phyloP scores from a whole-genome alignment of 208 protist species.

The Leishmania martiniquensis region DNA sequence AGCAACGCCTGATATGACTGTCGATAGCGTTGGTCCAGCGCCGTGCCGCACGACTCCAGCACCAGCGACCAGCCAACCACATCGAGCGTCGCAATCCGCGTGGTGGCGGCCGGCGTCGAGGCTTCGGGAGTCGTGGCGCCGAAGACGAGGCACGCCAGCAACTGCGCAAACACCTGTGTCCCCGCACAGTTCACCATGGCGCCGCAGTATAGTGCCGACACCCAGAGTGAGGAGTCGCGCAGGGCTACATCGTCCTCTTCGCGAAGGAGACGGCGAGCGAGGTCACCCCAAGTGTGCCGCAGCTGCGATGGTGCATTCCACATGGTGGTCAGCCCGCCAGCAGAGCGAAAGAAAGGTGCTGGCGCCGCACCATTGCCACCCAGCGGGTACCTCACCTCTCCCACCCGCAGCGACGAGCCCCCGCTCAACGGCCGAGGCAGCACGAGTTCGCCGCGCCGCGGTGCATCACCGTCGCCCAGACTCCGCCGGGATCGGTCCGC shows the following conservation, averaged over 20 bases:
- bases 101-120: neutral
- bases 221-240: slow-evolving; percentile 25
- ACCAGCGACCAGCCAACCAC: slow-evolving; percentile 51
- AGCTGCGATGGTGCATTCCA: slow-evolving; percentile 2
- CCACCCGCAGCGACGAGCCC: slow-evolving; percentile 6
- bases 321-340: neutral
- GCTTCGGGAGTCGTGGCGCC: slow-evolving; percentile 1
- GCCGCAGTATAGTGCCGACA: slow-evolving; percentile 53
- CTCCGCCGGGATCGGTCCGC: neutral
- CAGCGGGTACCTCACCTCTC: slow-evolving; percentile 5
- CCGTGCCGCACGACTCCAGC: slow-evolving; percentile 41
- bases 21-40: slow-evolving; percentile 22
- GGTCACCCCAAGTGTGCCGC: slow-evolving; percentile 18
- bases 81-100: neutral
- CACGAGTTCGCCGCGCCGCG: neutral
- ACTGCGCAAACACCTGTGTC: slow-evolving; percentile 56
- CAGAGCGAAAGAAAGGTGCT: slow-evolving; percentile 14
- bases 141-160: slow-evolving; percentile 55
- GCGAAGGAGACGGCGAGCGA: slow-evolving; percentile 13
- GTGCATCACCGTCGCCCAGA: neutral
- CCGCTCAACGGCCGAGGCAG: slow-evolving; percentile 2
- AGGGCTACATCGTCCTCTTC: slow-evolving; percentile 15
- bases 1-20: slow-evolving; percentile 14
- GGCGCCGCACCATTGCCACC: neutral
- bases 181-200: slow-evolving; percentile 56